Evolutionary conservation across 768 basidiomycete species (phyloP).

Genomic region (Termitomyces sp.): DNA sequence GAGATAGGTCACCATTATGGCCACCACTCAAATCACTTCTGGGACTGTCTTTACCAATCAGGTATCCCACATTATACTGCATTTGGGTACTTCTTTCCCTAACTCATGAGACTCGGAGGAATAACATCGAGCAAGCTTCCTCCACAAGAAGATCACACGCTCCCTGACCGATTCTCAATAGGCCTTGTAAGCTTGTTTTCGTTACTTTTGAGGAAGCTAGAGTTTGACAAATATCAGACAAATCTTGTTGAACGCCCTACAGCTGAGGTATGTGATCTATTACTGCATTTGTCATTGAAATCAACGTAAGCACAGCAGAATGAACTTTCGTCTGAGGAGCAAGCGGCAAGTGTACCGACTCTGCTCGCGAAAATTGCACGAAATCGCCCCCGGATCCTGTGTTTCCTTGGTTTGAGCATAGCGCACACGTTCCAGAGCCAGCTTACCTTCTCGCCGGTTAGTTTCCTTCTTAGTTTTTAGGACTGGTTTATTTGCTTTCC

Average conservation of each 20-base stretch:
- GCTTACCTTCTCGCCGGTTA: conserved; percentile 12
- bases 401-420: conserved; percentile 76
- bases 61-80: conserved; percentile 27
- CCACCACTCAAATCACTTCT: conserved; percentile 79
- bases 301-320: conserved; percentile 32
- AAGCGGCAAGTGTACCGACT: conserved; percentile 43
- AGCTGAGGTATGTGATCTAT: conserved; percentile 25
- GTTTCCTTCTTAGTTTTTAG: neutral
- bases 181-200: conserved; percentile 52
- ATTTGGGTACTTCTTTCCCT: neutral
- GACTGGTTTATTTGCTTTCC: neutral
- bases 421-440: conserved; percentile 29
- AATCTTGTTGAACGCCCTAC: conserved; percentile 72
- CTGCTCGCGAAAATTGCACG: conserved; percentile 55
- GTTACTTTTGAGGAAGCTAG: neutral
- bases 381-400: conserved; percentile 60
- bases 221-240: conserved; percentile 40
- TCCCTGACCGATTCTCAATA: conserved; percentile 52
- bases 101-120: conserved; percentile 28
- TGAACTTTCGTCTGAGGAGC: conserved; percentile 50
- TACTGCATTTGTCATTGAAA: neutral
- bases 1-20: conserved; percentile 74
- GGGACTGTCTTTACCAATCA: conserved; percentile 63
- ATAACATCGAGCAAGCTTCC: conserved; percentile 47
- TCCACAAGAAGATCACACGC: conserved; percentile 53